Evolutionary conservation across 306 rosid genomes (phyloP).

Genomic region (Oemleria cerasiformis): DNA sequence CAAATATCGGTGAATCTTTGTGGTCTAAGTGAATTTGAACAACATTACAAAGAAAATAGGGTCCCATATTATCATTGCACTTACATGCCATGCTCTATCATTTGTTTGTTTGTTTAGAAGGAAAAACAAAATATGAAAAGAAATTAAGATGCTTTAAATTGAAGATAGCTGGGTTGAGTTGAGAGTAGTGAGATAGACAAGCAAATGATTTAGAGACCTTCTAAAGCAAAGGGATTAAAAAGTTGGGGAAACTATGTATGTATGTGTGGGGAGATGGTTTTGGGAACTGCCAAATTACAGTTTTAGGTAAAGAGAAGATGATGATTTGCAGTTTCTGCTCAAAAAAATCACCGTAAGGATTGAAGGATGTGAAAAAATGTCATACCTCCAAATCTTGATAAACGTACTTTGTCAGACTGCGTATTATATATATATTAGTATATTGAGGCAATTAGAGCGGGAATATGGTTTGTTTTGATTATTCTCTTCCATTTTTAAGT

Average conservation of each 20-base stretch:
- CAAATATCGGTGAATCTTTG: constrained; percentile 38
- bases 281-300: constrained; percentile 37
- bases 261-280: constrained; percentile 6
- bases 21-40: constrained; percentile 32
- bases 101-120: constrained; percentile 28
- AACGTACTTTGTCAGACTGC: too few species aligned
- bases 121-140: constrained; percentile 15
- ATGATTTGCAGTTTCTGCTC: not conserved
- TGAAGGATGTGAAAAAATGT: too few species aligned
- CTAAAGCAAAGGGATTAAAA: constrained; percentile 45
- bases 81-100: constrained; percentile 49
- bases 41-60: constrained; percentile 35
- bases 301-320: not conserved
- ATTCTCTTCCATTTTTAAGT: too few species aligned
- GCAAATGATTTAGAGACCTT: constrained; percentile 58
- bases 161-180: constrained; percentile 24
- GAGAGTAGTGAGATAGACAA: constrained; percentile 38
- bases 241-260: constrained; percentile 15
- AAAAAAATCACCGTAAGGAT: too few species aligned
- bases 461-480: too few species aligned
- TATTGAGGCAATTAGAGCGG: too few species aligned
- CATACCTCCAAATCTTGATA: too few species aligned
- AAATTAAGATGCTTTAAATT: constrained; percentile 51
- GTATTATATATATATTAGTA: too few species aligned
- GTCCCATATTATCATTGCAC: constrained; percentile 44